Conservation (phyloP, 345 rosid genomes). For the Viola odorata region DNA sequence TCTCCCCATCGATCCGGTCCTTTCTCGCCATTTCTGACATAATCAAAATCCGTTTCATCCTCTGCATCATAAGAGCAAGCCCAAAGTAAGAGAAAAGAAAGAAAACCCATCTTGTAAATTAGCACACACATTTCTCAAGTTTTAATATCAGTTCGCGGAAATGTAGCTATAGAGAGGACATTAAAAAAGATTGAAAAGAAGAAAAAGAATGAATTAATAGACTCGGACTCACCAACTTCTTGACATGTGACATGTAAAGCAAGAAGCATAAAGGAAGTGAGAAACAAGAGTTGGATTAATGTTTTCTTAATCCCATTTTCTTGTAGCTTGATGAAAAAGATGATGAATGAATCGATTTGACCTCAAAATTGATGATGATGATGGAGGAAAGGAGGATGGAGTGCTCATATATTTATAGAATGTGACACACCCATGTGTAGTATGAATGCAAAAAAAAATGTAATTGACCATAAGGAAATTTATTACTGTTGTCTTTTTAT, state of each 20-base stretch:
- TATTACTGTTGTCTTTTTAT: no score
- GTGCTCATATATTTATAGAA: neutral
- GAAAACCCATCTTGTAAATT: neutral
- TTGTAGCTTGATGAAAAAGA: no score
- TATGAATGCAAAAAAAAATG: neutral
- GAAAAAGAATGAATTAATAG: no score
- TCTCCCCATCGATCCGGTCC: constrained; percentile 79
- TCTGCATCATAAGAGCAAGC: constrained; percentile 26
- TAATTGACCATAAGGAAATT: no score
- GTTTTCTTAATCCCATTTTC: no score
- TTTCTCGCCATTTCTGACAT: constrained; percentile 18
- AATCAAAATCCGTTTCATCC: constrained; percentile 61
- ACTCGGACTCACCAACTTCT: constrained; percentile 53
- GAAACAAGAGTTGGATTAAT: constrained; percentile 12
- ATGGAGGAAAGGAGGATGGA: neutral
- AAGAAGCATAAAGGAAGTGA: constrained; percentile 22
- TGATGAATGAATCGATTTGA: no score
- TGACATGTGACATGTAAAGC: constrained; percentile 18
- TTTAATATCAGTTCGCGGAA: no score
- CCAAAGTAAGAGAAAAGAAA: neutral
- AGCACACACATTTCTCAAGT: no score
- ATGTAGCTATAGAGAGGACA: no score
- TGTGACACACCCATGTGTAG: neutral
- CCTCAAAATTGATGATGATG: no score
- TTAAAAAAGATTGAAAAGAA: no score